Conservation (phyloP, 306 rosid genomes). For the Benincasa hispida region DNA sequence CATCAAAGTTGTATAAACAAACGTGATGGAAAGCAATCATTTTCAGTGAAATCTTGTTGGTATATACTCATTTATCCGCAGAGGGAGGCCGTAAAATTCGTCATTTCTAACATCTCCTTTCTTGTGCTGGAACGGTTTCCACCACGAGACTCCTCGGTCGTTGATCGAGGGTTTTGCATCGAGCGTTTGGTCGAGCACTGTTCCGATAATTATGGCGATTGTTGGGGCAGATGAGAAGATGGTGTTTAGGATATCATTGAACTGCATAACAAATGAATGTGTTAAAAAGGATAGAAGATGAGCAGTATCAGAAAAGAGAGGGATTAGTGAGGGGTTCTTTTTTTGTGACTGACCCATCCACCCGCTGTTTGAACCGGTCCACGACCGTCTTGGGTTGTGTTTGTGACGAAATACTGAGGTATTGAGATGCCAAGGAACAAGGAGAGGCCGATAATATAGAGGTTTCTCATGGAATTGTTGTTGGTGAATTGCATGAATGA, state of each 20-base stretch:
- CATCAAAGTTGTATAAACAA: background rate
- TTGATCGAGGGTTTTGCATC: slow-evolving; percentile 26
- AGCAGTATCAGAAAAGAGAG: background rate
- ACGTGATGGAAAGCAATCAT: too few relatives aligned
- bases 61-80: slow-evolving; percentile 42
- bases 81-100: slow-evolving; percentile 66
- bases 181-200: slow-evolving; percentile 64
- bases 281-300: background rate
- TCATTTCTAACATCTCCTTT: slow-evolving; percentile 67
- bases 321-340: background rate
- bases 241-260: slow-evolving; percentile 71
- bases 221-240: slow-evolving; percentile 84
- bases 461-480: slow-evolving; percentile 70
- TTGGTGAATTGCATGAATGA: slow-evolving; percentile 52
- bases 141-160: slow-evolving; percentile 86
- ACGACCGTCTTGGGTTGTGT: slow-evolving; percentile 50
- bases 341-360: slow-evolving; percentile 71
- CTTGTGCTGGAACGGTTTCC: slow-evolving; percentile 64
- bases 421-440: slow-evolving; percentile 82
- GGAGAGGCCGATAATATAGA: slow-evolving; percentile 65
- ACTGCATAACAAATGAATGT: slow-evolving; percentile 35
- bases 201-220: slow-evolving; percentile 74
- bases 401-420: slow-evolving; percentile 64
- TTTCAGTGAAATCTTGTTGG: slow-evolving; percentile 49
- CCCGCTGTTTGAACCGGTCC: slow-evolving; percentile 73